Evolutionary conservation across 768 basidiomycete genomes (phyloP).

Genomic region (Mycena kentingensis): DNA sequence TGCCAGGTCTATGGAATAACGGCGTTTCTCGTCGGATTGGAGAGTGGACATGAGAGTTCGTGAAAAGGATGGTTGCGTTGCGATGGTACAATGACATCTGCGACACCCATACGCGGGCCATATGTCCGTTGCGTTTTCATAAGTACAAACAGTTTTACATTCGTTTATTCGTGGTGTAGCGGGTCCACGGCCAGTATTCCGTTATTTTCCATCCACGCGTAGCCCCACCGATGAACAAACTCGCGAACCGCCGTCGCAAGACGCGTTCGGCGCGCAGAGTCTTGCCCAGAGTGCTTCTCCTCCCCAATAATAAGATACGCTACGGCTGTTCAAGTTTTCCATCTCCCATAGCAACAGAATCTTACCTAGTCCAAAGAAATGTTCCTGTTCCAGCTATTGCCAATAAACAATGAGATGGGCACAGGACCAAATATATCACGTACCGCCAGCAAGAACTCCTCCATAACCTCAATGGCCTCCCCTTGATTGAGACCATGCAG

Average conservation of each 20-base stretch:
- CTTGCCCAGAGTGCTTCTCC: conserved; percentile 94
- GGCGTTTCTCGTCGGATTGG: conserved; percentile 27
- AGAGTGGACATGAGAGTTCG: not conserved
- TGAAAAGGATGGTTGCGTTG: not conserved
- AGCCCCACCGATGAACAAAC: conserved; percentile 92
- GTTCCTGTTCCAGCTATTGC: conserved; percentile 78
- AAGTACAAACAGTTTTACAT: not conserved
- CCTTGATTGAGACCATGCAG: conserved; percentile 92
- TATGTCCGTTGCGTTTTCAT: not conserved
- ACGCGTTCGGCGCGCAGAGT: conserved; percentile 74
- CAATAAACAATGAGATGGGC: not conserved
- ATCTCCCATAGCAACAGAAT: conserved; percentile 8
- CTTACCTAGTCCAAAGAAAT: conserved; percentile 83
- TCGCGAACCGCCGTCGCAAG: conserved; percentile 86
- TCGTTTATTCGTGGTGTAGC: conserved; percentile 57
- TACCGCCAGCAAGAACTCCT: conserved; percentile 85
- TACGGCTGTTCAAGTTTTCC: conserved; percentile 30
- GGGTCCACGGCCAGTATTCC: conserved; percentile 89
- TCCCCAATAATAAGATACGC: conserved; percentile 93
- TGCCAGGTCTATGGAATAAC: conserved; percentile 73
- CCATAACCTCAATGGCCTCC: conserved; percentile 89
- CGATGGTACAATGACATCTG: too few relatives aligned
- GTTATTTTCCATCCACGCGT: conserved; percentile 92
- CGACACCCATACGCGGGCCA: not conserved
- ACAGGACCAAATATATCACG: conserved; percentile 35